Conservation (phyloP, 2,329 filamentous ascomycete species). For the Arthroderma uncinatum region DNA sequence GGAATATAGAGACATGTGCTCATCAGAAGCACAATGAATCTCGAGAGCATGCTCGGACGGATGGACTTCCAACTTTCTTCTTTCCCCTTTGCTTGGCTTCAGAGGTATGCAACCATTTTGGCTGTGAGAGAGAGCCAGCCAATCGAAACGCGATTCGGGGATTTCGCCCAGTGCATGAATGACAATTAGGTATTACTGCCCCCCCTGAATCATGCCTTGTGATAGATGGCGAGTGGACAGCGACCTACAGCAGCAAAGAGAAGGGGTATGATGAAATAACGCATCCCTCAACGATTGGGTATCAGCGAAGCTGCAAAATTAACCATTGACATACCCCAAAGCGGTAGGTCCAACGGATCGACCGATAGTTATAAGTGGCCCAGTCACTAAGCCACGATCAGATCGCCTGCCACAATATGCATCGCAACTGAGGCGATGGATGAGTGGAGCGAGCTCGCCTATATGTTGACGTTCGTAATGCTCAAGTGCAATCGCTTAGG, state of each 20-base stretch:
- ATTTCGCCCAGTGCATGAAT: background rate
- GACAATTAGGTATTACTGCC: background rate
- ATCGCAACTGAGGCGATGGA: background rate
- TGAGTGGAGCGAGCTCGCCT: background rate
- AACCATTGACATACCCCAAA: background rate
- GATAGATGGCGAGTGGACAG: background rate
- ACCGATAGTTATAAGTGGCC: background rate
- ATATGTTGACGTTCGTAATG: background rate
- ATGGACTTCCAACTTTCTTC: background rate
- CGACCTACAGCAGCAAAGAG: background rate
- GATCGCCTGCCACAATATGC: background rate
- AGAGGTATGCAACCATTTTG: background rate
- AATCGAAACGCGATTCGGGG: background rate
- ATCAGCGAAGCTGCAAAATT: background rate
- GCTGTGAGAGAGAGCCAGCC: background rate
- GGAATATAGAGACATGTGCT: background rate
- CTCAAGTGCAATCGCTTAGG: background rate
- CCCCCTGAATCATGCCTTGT: background rate
- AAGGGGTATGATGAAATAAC: background rate
- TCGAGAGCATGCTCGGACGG: background rate
- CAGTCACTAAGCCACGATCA: constrained; percentile 1
- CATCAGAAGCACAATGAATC: background rate
- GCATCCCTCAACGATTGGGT: background rate
- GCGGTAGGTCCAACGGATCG: background rate
- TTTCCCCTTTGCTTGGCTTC: background rate